Evolutionary conservation across 371 early-diverging fungal genomes (phyloP), one percentile per base, ranked within the genome.

Genomic region (Apophysomyces elegans): DNA sequence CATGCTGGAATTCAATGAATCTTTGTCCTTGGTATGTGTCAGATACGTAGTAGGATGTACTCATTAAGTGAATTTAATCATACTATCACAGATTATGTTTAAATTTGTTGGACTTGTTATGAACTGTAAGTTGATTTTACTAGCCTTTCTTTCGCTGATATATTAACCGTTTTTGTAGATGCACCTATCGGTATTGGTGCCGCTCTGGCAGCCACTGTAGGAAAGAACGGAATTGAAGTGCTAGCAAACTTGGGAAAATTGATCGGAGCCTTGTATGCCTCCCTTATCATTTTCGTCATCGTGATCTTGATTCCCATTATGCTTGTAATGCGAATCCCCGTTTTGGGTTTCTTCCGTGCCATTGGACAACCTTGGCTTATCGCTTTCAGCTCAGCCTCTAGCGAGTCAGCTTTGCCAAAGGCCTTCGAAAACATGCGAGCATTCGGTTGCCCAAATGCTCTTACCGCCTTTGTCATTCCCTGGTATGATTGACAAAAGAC

Each of bases 351-450:
- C 73, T 61, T 78, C 62, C 70, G 71, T 16, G 79, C 86, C 12
- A 80, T 90, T 36, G 75, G 73, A 13, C 83, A 88, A 60, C 93
- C 94, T 26, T 84, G 89, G 74, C 59, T 92, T 45, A 86, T 94
- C 70, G 93, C 93, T n/a, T 94, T 92, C 69, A 87, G 91, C 63
- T 91, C 93, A n/a, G 91, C 94, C 14, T 91, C 91, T 9, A 91
- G 91, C 59, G 94, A 94, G 73, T 89, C 93, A 18, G 92, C 92
- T 6, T 76, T 94, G 11, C 91, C 91, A 13, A 79, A 83, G 54
- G 94, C 91, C 18, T 86, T 94, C 81, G 88, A 91, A 71, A 81
- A 79, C 61, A 86, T 94, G 82, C 83, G 88, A 44, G 83, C 66
- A 1, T 90, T 91, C 70, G 94, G 94, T n/a, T 88, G 89, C 65